Base-by-base conservation (phyloP, 1,284 basidiomycete species). In the Rhodotorula sp. region DNA sequence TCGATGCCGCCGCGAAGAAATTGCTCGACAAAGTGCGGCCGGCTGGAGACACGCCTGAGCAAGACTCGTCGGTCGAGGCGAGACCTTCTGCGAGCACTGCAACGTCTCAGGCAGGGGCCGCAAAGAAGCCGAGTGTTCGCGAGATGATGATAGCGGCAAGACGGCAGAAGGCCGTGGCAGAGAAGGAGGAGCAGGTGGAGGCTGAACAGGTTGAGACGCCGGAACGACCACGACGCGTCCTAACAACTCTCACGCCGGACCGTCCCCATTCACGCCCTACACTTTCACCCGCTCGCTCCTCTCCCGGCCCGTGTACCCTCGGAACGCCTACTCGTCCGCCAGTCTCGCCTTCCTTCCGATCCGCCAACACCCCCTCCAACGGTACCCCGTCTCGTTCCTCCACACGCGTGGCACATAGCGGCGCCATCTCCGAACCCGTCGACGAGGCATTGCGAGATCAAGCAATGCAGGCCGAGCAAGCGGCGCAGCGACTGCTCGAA, bases 1-100 rank as follows among this genome's bases (percentile, higher is more conserved):
- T 98, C 64, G 94, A 98, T 77, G 75, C 84, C 1, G 80, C 82
- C 2, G 88, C 87, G 4, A 85, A 86, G 73, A 96, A 92, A 81
- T 89, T 93, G 79, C 81, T 99, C 28, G 92, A 95, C 77, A 94
- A 89, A 80, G 87, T 84, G 0, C 89, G 89, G 76, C 89, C 91
- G 0, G 82, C 86, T 44, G 40, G 40, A 4, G 48, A 56, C 37
- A 55, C 57, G 51, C 64, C 52, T 22, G 13, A 20, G 52, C 52
- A 37, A 22, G 44, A 46, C 30, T 59, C 59, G 50, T 3, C 48
- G 10, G 40, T 4, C 7, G 24, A 20, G 79, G 87, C 84, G 1
- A 89, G 34, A 15, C 9, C n/a, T 44, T 31, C 46, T 8, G 40
- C 40, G 40, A 55, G 34, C 34, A 13, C 60, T 1, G 20, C 60